Conservation (phyloP, 441 rosid species). For the Erodium moschatum region DNA sequence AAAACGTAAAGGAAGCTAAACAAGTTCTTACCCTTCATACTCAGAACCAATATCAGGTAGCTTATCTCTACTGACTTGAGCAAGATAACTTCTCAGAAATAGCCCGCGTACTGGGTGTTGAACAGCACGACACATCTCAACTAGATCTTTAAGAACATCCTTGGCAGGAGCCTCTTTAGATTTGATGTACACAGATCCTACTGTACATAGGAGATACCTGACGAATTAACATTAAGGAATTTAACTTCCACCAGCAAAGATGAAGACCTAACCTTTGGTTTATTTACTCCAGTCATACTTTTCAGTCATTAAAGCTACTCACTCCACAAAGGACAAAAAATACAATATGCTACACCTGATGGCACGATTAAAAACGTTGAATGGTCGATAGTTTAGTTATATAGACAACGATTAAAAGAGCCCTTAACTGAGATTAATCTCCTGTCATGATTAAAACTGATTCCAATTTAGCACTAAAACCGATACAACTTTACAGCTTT, state of each 20-base stretch:
- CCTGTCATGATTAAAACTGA: background rate
- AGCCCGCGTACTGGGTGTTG: slow-evolving; percentile 85
- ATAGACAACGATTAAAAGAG: background rate
- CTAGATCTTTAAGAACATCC: slow-evolving; percentile 77
- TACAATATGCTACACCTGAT: background rate
- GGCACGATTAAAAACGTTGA: background rate
- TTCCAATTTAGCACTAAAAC: background rate
- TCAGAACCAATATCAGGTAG: slow-evolving; percentile 72
- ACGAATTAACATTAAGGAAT: slow-evolving; percentile 16
- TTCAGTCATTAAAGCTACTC: background rate
- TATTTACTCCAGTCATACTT: background rate
- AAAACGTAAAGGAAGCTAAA: slow-evolving; percentile 8
- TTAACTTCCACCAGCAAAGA: slow-evolving; percentile 14
- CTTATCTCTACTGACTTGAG: slow-evolving; percentile 79
- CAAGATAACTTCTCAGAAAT: slow-evolving; percentile 82
- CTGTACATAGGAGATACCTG: slow-evolving; percentile 92
- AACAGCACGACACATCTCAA: slow-evolving; percentile 84
- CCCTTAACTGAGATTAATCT: background rate
- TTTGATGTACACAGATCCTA: slow-evolving; percentile 79
- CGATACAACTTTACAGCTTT: background rate
- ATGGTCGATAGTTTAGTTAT: background rate
- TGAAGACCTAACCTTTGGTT: background rate
- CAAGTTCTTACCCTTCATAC: slow-evolving; percentile 49
- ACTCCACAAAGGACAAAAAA: background rate
- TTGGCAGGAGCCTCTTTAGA: slow-evolving; percentile 72